phyloP scores from a whole-genome alignment of 2,329 filamentous ascomycete species.

The Sporothrix schenckii region DNA sequence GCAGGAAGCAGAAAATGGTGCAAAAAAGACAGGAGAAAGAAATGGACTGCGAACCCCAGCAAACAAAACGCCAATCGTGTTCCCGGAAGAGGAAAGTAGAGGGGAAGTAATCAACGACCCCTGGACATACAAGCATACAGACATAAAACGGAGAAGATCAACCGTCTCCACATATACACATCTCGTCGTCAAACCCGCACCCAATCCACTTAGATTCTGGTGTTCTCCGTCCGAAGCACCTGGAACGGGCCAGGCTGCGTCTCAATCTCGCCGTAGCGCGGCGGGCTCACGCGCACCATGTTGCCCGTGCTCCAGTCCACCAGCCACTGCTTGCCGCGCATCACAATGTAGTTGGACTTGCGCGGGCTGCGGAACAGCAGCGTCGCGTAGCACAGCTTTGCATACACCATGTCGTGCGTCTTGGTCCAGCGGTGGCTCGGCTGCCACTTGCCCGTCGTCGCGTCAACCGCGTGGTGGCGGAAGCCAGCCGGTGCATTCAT shows the following conservation, averaged over 20 bases:
- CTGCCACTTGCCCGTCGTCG: conserved; percentile 59
- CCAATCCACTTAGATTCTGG: conserved; percentile 44
- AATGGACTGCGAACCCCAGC: background rate
- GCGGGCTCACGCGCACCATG: conserved; percentile 58
- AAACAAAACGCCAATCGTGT: conserved; percentile 10
- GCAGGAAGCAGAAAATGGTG: conserved; percentile 14
- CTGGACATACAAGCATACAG: conserved; percentile 16
- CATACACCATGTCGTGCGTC: conserved; percentile 62
- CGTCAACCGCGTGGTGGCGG: conserved; percentile 51
- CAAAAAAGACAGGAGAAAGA: conserved; percentile 4
- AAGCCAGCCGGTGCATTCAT: conserved; percentile 51
- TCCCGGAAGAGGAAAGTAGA: background rate
- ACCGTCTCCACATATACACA: background rate
- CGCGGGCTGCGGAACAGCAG: conserved; percentile 59
- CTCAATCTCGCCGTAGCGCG: conserved; percentile 53
- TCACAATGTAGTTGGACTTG: conserved; percentile 61
- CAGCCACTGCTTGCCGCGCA: conserved; percentile 60
- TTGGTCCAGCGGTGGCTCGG: conserved; percentile 59
- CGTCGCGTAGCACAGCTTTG: conserved; percentile 63
- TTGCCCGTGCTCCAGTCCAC: conserved; percentile 63
- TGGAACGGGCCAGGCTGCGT: conserved; percentile 54
- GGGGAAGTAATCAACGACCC: background rate
- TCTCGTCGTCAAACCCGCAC: background rate
- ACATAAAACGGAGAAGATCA: conserved; percentile 1
- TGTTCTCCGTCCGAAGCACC: conserved; percentile 54